Percentiles rank a stretch among this genome's conserved stretches.
Conservation (phyloP, 768 basidiomycete species). For the Boletus reticuloceps region DNA sequence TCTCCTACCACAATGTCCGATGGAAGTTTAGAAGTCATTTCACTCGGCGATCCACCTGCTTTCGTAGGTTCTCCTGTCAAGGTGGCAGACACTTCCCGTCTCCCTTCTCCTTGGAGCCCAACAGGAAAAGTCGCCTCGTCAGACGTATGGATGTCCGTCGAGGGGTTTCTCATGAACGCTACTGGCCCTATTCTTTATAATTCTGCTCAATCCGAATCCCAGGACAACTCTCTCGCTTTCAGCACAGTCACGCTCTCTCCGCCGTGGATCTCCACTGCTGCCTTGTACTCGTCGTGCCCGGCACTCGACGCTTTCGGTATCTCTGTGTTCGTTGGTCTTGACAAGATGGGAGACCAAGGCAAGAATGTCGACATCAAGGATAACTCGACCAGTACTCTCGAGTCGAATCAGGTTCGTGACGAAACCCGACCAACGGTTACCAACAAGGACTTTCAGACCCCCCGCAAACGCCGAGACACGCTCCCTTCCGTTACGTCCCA, state of each 20-base stretch:
- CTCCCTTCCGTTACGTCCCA: slow-evolving; percentile 3
- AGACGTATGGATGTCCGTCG: slow-evolving; percentile 25
- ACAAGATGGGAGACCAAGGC: background rate
- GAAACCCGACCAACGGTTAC: background rate
- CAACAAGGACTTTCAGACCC: background rate
- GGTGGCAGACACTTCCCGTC: slow-evolving; percentile 3
- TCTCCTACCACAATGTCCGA: slow-evolving; percentile 26
- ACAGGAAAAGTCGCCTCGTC: slow-evolving; percentile 1
- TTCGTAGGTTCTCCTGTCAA: slow-evolving; percentile 8
- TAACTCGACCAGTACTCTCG: background rate
- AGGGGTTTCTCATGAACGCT: slow-evolving; percentile 17
- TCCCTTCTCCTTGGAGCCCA: slow-evolving; percentile 33
- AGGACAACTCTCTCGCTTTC: background rate
- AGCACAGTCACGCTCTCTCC: background rate
- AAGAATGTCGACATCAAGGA: background rate
- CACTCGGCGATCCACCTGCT: slow-evolving; percentile 12
- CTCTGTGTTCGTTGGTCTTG: slow-evolving; percentile 15
- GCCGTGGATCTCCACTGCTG: slow-evolving; percentile 1
- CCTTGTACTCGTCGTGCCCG: slow-evolving; percentile 15
- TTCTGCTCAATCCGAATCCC: background rate
- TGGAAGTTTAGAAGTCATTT: slow-evolving; percentile 22
- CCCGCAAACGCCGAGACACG: slow-evolving; percentile 15
- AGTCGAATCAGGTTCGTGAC: background rate
- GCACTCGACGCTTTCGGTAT: slow-evolving; percentile 19
- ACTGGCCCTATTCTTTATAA: slow-evolving; percentile 11